Evolutionary conservation across 192 early-diverging fungal species (phyloP).

Genomic region (Podila horticola): DNA sequence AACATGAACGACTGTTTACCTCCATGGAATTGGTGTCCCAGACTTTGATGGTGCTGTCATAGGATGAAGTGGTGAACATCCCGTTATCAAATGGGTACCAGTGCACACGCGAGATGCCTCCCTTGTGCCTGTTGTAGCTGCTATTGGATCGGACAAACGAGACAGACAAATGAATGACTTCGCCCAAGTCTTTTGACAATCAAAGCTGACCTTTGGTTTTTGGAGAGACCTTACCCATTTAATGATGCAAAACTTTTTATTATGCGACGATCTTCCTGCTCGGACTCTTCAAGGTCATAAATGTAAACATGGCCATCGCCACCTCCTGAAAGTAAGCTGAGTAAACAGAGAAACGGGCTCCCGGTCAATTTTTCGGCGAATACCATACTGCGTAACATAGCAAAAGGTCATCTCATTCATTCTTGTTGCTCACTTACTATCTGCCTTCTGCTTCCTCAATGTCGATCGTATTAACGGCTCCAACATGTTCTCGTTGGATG

Average conservation of each 20-base stretch:
- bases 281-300: slow-evolving; percentile 67
- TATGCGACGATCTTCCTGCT: slow-evolving; percentile 34
- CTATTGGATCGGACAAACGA: slow-evolving; percentile 48
- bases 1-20: slow-evolving; percentile 38
- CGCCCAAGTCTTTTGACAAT: slow-evolving; percentile 2
- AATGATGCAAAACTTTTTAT: slow-evolving; percentile 34
- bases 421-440: slow-evolving; percentile 59
- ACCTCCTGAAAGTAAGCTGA: slow-evolving; percentile 70
- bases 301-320: slow-evolving; percentile 67
- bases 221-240: slow-evolving; percentile 12
- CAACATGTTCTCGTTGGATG: slow-evolving; percentile 37
- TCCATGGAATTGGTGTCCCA: slow-evolving; percentile 86
- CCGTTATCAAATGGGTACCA: slow-evolving; percentile 92
- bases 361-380: not conserved
- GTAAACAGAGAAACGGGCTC: not conserved
- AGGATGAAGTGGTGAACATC: slow-evolving; percentile 83
- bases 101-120: slow-evolving; percentile 71
- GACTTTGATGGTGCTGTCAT: slow-evolving; percentile 79
- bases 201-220: not conserved
- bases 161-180: slow-evolving; percentile 10
- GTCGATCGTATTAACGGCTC: slow-evolving; percentile 59
- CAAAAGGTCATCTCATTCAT: too few species aligned
- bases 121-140: slow-evolving; percentile 66
- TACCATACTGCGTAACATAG: too few species aligned
- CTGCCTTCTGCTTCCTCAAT: slow-evolving; percentile 62